A percentile compares a stretch with the other conserved stretches of the same genome.
Evolutionary conservation across 1,284 basidiomycete species (phyloP).

Genomic region (Melampsora larici-populina): DNA sequence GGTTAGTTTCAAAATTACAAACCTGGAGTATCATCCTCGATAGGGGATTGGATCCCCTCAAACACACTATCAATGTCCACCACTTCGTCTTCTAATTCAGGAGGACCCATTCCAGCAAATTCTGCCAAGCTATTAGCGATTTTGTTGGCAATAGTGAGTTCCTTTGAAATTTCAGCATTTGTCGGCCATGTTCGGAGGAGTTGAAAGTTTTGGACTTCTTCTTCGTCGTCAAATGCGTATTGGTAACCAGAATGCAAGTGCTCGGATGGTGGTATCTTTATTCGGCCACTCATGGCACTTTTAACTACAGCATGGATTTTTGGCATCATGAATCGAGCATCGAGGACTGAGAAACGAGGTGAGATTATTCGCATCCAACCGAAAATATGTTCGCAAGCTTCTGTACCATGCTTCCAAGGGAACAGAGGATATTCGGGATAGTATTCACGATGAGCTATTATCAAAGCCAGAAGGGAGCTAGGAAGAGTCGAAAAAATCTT

Average conservation of each 20-base stretch:
- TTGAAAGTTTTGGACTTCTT: neutral
- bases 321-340: conserved; percentile 5
- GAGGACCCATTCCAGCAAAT: conserved; percentile 5
- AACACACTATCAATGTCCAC: too few species aligned
- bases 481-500: conserved; percentile 11
- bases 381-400: conserved; percentile 11
- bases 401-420: conserved; percentile 19
- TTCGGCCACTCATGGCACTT: too few species aligned
- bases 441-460: conserved; percentile 11
- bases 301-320: too few species aligned
- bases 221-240: conserved; percentile 7
- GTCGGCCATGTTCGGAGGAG: conserved; percentile 13
- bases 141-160: conserved; percentile 2
- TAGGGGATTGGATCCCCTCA: too few species aligned
- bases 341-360: conserved; percentile 1
- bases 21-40: too few species aligned
- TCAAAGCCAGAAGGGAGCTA: conserved; percentile 13
- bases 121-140: neutral
- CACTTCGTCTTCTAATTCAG: neutral
- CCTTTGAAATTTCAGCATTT: neutral
- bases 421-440: conserved; percentile 6
- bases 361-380: neutral
- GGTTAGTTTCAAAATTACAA: too few species aligned
- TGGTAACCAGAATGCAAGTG: too few species aligned
- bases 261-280: too few species aligned